Evolutionary conservation across 768 basidiomycete species (phyloP).

Genomic region (Pisolithus albus): DNA sequence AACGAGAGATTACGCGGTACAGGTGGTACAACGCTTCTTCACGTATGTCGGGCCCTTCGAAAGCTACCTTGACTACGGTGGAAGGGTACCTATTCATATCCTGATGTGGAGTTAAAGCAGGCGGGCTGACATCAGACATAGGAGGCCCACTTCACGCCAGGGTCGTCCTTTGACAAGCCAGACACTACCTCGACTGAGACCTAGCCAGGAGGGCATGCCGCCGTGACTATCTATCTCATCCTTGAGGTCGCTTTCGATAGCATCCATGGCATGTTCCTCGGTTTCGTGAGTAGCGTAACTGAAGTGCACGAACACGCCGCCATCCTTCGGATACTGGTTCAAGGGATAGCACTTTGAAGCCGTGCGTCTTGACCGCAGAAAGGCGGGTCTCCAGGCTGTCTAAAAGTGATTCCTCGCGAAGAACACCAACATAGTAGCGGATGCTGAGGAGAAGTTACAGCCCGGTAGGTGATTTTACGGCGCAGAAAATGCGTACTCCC

Average conservation of each 20-base stretch:
- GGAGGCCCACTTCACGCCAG: conserved; percentile 65
- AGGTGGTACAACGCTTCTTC: conserved; percentile 76
- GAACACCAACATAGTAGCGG: conserved; percentile 55
- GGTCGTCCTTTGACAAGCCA: conserved; percentile 77
- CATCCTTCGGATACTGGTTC: conserved; percentile 72
- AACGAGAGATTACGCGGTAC: conserved; percentile 52
- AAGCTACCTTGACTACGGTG: conserved; percentile 63
- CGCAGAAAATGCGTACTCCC: conserved; percentile 52
- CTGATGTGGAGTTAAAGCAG: conserved; percentile 31
- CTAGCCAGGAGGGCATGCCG: conserved; percentile 58
- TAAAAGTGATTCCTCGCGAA: conserved; percentile 56
- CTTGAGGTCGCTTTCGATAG: conserved; percentile 45
- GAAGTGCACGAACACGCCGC: conserved; percentile 80
- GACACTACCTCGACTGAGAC: conserved; percentile 42
- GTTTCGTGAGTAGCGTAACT: conserved; percentile 39
- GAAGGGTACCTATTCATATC: conserved; percentile 84
- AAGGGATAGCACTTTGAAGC: conserved; percentile 56
- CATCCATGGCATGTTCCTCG: conserved; percentile 33
- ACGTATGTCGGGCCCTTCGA: conserved; percentile 82
- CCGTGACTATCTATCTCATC: conserved; percentile 41
- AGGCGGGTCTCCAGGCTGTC: conserved; percentile 42
- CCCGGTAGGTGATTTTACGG: background rate
- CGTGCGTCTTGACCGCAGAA: conserved; percentile 43
- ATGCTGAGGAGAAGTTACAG: conserved; percentile 34
- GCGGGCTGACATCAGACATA: background rate